Percentiles rank a stretch among this genome's conserved stretches.
phyloP scores from a whole-genome alignment of 2,329 filamentous ascomycete species.

The Ascochyta pisi region DNA sequence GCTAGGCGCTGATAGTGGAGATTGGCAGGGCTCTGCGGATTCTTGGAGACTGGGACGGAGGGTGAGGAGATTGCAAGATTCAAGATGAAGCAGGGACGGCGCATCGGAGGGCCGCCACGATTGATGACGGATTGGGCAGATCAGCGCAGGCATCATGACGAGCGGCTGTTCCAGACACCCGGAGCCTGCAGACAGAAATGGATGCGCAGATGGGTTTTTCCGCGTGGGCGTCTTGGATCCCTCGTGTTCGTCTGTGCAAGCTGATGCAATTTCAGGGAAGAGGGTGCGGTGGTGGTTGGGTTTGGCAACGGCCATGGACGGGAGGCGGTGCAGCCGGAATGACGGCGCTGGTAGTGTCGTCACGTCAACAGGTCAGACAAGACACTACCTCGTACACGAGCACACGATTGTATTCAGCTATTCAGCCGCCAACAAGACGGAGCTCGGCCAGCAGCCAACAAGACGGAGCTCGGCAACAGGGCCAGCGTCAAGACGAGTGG shows the following conservation, averaged over 20 bases:
- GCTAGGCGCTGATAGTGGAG: conserved; percentile 15
- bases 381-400: neutral
- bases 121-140: conserved; percentile 10
- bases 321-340: neutral
- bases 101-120: conserved; percentile 15
- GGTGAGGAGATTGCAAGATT: conserved; percentile 10
- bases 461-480: too few species aligned
- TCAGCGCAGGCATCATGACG: conserved; percentile 16
- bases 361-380: neutral
- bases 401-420: neutral
- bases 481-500: conserved; percentile 16
- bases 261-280: conserved; percentile 15
- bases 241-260: conserved; percentile 11
- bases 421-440: conserved; percentile 4
- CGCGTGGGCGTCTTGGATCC: conserved; percentile 13
- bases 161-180: conserved; percentile 15
- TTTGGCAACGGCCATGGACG: too few species aligned
- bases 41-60: neutral
- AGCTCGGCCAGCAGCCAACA: too few species aligned
- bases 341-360: neutral
- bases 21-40: conserved; percentile 12
- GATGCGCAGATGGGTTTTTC: conserved; percentile 11
- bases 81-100: conserved; percentile 2
- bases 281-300: neutral
- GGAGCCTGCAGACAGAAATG: conserved; percentile 14